Evolutionary conservation across 148 eudicot genomes (phyloP).

Genomic region (Rhododendron williamsianum): DNA sequence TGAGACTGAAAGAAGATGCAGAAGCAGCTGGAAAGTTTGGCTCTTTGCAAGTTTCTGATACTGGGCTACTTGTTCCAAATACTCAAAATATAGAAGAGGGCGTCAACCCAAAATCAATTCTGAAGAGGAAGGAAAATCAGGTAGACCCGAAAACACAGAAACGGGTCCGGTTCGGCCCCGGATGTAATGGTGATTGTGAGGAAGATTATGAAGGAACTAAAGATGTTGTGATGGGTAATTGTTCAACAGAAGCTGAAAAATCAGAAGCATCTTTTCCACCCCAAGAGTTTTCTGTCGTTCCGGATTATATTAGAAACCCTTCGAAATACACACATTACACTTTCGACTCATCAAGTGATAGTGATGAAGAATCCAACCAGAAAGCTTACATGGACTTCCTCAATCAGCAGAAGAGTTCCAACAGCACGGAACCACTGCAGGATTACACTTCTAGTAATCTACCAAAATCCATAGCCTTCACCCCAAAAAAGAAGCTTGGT

Average conservation of each 20-base stretch:
- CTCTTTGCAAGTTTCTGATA: constrained; percentile 41
- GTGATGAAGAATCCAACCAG: constrained; percentile 43
- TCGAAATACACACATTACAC: constrained; percentile 62
- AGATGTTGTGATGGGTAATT: constrained; percentile 13
- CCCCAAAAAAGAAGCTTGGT: constrained; percentile 30
- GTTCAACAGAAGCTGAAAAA: constrained; percentile 11
- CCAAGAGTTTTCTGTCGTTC: constrained; percentile 34
- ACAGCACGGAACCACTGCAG: constrained; percentile 11
- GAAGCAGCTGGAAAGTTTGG: constrained; percentile 48
- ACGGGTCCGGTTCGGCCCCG: constrained; percentile 54
- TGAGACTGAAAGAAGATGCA: constrained; percentile 73
- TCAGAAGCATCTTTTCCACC: constrained; percentile 13
- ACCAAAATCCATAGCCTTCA: constrained; percentile 34
- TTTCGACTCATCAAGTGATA: constrained; percentile 32
- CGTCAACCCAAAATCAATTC: constrained; percentile 40
- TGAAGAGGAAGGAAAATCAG: constrained; percentile 48
- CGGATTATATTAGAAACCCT: constrained; percentile 67
- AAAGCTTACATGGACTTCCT: constrained; percentile 39
- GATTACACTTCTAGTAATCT: constrained; percentile 17
- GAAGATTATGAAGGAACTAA: constrained; percentile 19
- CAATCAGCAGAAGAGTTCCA: constrained; percentile 22
- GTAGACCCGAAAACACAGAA: constrained; percentile 33
- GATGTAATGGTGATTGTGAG: constrained; percentile 23
- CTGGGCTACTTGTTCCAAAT: constrained; percentile 6
- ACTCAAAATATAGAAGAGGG: constrained; percentile 22